Percentiles rank a stretch among this genome's conserved stretches.
Evolutionary conservation across 2,329 filamentous ascomycete genomes (phyloP).

Genomic region (Colletotrichum musicola): DNA sequence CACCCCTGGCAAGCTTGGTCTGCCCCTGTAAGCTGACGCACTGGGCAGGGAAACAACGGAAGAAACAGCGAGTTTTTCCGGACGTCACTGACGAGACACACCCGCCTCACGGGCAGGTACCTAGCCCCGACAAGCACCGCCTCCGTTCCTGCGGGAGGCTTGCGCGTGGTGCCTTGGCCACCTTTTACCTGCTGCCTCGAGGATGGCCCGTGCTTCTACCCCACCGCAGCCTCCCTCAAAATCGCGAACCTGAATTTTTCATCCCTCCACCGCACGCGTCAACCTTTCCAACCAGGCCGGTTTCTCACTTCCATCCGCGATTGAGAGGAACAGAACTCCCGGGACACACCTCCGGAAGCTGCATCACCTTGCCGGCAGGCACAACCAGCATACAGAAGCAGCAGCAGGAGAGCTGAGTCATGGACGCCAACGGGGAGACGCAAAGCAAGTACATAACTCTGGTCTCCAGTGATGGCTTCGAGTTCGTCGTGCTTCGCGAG

Average conservation of each 20-base stretch:
- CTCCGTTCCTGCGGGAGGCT: slow-evolving; percentile 4
- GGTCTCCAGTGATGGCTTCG: slow-evolving; percentile 80
- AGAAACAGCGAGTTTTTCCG: slow-evolving; percentile 31
- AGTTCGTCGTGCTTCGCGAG: slow-evolving; percentile 80
- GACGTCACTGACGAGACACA: neutral
- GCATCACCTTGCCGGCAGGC: neutral
- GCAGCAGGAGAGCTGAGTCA: neutral
- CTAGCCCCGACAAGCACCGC: no score
- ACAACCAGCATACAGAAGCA: neutral
- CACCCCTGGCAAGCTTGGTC: slow-evolving; percentile 26
- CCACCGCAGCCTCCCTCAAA: slow-evolving; percentile 36
- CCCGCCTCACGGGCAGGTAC: no score
- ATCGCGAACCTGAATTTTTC: slow-evolving; percentile 35
- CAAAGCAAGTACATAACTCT: slow-evolving; percentile 80
- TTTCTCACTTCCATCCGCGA: slow-evolving; percentile 8
- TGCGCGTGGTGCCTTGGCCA: no score
- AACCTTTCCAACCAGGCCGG: slow-evolving; percentile 1
- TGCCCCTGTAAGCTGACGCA: slow-evolving; percentile 23
- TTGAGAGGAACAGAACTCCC: neutral
- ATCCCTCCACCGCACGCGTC: slow-evolving; percentile 6
- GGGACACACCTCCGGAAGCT: neutral
- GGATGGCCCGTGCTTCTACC: slow-evolving; percentile 30
- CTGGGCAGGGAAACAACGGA: slow-evolving; percentile 14
- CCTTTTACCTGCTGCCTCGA: neutral
- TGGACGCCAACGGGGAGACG: slow-evolving; percentile 31